Base-by-base conservation (phyloP, 257 asterid genomes). In the Avicennia marina region DNA sequence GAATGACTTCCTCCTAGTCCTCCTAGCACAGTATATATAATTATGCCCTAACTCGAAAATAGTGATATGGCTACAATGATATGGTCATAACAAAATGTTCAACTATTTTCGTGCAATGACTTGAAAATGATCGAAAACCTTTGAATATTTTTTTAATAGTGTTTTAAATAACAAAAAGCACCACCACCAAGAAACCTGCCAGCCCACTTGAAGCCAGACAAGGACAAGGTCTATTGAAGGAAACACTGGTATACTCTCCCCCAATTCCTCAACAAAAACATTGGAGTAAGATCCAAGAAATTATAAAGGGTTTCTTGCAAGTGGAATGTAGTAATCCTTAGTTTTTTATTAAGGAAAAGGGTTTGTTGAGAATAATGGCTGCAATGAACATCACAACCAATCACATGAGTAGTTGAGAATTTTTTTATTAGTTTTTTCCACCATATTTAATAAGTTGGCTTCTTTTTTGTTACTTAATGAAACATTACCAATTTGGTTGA, bases 231-330 rank as follows among this genome's bases (percentile, higher is more conserved):
- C 72, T 65, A 61, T 56, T 50, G 27, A 48, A 52, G 27, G 16
- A 41, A 11, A 20, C 39, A 53, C 47, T 41, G 63, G 53, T 13
- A 47, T 71, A 63, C 59, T 61, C 70, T 38, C 54, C 27, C 25
- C 20, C 25, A 46, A 41, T 43, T 33, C 22, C 33, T n/a, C n/a
- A n/a, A n/a, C 26, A 19, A 18, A 42, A 47, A 58, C 45, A 38
- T 6, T 13, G 64, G 65, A 38, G 53, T 42, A 19, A 25, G 62
- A 58, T 57, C 60, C 66, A 59, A 62, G 58, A 32, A 56, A 69
- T 61, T n/a, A n/a, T 17, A 39, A 13, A 32, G 2, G 36, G 40
- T n/a, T 17, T 56, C 26, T 2, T 24, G 54, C 58, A 13, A 60
- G 49, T 53, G 24, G 50, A 53, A 11, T 45, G 62, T 27, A 40